A percentile compares a stretch with the other conserved stretches of the same genome.
Conservation (phyloP, 1,139 yeast genomes). For the Taphrina betulina region DNA sequence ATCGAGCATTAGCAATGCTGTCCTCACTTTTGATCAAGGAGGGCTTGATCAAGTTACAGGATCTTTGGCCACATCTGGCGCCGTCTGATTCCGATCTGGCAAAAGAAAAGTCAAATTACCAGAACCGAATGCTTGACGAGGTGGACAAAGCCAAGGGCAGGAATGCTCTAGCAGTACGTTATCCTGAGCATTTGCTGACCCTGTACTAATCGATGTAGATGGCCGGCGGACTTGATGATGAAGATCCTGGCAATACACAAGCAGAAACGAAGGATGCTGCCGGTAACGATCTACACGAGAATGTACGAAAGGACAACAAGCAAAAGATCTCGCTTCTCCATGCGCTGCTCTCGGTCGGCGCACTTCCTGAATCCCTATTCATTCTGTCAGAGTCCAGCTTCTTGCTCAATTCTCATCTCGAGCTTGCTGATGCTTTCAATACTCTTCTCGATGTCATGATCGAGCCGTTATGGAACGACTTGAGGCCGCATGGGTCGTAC, state of each 20-base stretch:
- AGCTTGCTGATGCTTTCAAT: constrained; percentile 52
- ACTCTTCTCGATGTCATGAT: constrained; percentile 55
- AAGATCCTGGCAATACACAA: constrained; percentile 43
- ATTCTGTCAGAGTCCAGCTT: constrained; percentile 64
- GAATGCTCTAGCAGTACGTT: constrained; percentile 23
- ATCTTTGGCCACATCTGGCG: constrained; percentile 57
- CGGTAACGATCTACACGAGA: constrained; percentile 2
- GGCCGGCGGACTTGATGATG: constrained; percentile 83
- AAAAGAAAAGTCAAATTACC: constrained; percentile 51
- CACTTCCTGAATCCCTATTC: constrained; percentile 62
- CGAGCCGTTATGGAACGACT: constrained; percentile 51
- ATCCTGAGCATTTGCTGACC: neutral
- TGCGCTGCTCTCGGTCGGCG: constrained; percentile 60
- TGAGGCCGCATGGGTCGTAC: constrained; percentile 32
- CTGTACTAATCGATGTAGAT: constrained; percentile 57
- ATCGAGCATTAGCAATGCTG: constrained; percentile 47
- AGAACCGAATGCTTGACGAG: constrained; percentile 58
- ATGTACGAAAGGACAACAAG: constrained; percentile 1
- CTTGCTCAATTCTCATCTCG: constrained; percentile 58
- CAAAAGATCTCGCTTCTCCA: constrained; percentile 53
- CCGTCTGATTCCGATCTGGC: constrained; percentile 51
- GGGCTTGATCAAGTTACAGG: constrained; percentile 65
- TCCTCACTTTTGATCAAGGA: constrained; percentile 62
- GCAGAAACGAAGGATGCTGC: constrained; percentile 16
- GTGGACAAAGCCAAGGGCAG: constrained; percentile 67